phyloP scores from a whole-genome alignment of 768 basidiomycete species.

The Boletellus ananiceps region DNA sequence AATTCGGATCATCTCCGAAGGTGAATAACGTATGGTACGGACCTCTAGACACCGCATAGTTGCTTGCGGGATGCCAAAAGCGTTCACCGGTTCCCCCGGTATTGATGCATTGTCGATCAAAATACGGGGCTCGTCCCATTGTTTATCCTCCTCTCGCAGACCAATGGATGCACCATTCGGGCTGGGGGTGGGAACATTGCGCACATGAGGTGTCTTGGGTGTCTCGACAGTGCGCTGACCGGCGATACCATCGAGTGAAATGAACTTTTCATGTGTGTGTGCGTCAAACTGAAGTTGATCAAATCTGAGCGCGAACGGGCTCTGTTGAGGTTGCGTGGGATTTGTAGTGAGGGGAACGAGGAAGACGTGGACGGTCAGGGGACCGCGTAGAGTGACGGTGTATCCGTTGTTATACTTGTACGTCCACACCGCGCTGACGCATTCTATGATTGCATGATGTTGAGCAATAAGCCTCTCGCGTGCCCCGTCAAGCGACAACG shows the following conservation, averaged over 20 bases:
- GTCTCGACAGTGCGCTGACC: constrained; percentile 45
- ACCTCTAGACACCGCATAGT: constrained; percentile 88
- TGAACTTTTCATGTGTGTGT: constrained; percentile 66
- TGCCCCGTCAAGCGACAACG: constrained; percentile 71
- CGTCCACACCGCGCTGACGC: constrained; percentile 72
- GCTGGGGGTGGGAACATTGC: constrained; percentile 33
- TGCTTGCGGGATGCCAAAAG: constrained; percentile 84
- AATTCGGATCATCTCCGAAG: constrained; percentile 2
- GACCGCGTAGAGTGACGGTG: constrained; percentile 69
- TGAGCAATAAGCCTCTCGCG: constrained; percentile 59
- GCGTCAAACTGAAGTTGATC: constrained; percentile 74
- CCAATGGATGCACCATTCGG: constrained; percentile 25
- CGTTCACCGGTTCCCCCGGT: constrained; percentile 81
- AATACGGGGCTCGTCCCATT: constrained; percentile 64
- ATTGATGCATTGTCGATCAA: constrained; percentile 59
- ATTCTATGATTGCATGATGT: constrained; percentile 55
- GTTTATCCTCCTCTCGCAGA: constrained; percentile 49
- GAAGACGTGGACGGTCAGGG: constrained; percentile 61
- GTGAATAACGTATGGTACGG: constrained; percentile 15
- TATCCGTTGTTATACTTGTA: constrained; percentile 79
- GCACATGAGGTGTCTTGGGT: constrained; percentile 35
- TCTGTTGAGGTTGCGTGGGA: constrained; percentile 19
- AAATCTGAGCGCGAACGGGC: constrained; percentile 49
- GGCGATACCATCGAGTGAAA: constrained; percentile 58
- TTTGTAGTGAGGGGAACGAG: constrained; percentile 25